Evolutionary conservation across 1,284 basidiomycete genomes (phyloP), one percentile per base, ranked within the genome.

Genomic region (Austroboletus olivaceoglutinosus): DNA sequence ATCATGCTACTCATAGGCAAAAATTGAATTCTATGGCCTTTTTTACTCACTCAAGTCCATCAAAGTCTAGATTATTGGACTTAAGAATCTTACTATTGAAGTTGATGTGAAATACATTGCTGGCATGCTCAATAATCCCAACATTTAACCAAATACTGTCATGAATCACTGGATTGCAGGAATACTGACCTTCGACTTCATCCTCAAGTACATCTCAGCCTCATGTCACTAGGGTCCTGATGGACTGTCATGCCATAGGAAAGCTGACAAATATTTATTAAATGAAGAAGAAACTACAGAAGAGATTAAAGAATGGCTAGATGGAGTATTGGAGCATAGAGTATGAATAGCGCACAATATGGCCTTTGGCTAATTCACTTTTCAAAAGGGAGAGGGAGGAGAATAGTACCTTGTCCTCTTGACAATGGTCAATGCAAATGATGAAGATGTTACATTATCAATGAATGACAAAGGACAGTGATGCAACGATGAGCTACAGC

Each of bases 161-260:
- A 71, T 76, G 2, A 76, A 75, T 43, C 50, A 64, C 0, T 77
- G 76, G 72, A 73, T 77, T 12, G 58, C 63, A 3, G 59, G 60
- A 0, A 75, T 77, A 1, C 23, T 52, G 1, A 50, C 72, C 0
- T 76, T 74, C 44, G 52, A 63, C n/a, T 76, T 76, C 48, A 11
- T 3, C 2, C 29, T 39, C 21, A 31, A 33, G 7, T 27, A 51
- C 16, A 23, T 51, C 5, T 10, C 25, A 0, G 49, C 39, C 5
- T 4, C 7, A 1, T 15, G 13, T 1, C 47, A 50, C n/a, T 9
- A 30, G 2, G 47, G 38, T 2, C 43, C 25, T 0, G 43, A 49
- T 18, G 43, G 37, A 12, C 9, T 39, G 0, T 52, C 30, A 4
- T 5, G 21, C 7, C 10, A n/a, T 3, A 4, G 10, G 9, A 36